Percentiles rank a stretch among this genome's conserved stretches.
Conservation (phyloP, 768 basidiomycete species). For the Boletus reticuloceps region DNA sequence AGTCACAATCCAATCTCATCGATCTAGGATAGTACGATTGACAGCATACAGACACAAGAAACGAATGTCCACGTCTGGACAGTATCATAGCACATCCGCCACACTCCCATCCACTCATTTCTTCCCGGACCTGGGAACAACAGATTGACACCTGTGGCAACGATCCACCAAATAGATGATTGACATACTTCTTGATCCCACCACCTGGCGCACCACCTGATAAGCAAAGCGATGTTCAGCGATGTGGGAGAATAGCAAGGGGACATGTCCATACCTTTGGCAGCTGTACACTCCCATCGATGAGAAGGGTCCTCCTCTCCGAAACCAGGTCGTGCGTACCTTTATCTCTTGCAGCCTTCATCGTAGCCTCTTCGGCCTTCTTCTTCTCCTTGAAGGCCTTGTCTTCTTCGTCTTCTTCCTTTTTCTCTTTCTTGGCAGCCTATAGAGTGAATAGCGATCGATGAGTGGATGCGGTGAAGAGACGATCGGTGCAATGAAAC, state of each 20-base stretch:
- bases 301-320: neutral
- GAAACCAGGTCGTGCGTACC: conserved; percentile 41
- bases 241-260: conserved; percentile 3
- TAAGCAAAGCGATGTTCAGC: neutral
- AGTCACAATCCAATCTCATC: neutral
- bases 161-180: conserved; percentile 1
- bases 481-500: neutral
- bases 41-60: conserved; percentile 4
- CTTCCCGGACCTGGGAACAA: conserved; percentile 59
- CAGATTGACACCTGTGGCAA: conserved; percentile 3
- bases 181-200: conserved; percentile 84
- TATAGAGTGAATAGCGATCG: conserved; percentile 23
- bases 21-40: neutral
- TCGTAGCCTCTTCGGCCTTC: conserved; percentile 69
- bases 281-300: conserved; percentile 16
- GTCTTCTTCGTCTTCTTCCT: conserved; percentile 69
- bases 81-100: neutral
- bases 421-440: conserved; percentile 83
- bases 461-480: no score
- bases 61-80: neutral
- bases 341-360: conserved; percentile 71
- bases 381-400: conserved; percentile 71
- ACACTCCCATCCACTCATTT: conserved; percentile 41
- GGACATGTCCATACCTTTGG: conserved; percentile 26
- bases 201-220: conserved; percentile 66